Percentiles rank a stretch among this genome's conserved stretches.
These are phyloP conservation scores for Euphorbia peplus DNA, from an alignment of 345 rosid species.

Conservation along the genomic window DNA sequence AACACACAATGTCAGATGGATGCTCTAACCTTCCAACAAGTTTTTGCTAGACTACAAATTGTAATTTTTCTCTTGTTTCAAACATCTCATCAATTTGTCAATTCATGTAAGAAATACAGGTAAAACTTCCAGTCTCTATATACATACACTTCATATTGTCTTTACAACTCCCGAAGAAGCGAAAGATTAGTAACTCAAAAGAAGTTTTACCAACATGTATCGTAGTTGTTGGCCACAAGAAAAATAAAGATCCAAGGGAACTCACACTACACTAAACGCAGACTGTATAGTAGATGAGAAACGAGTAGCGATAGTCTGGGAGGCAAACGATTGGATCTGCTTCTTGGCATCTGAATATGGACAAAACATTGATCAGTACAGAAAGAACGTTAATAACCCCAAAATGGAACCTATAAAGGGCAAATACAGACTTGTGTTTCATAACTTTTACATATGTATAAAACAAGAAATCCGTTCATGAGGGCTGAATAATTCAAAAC, in stretches of 20 bases:
- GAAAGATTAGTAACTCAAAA: background rate
- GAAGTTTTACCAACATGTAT: background rate
- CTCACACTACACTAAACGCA: slow-evolving; percentile 16
- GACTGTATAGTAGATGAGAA: slow-evolving; percentile 22
- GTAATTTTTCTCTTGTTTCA: background rate
- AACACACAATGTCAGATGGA: background rate
- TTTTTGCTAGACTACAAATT: background rate
- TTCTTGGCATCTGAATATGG: slow-evolving; percentile 57
- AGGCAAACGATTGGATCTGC: slow-evolving; percentile 36
- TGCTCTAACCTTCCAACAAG: background rate
- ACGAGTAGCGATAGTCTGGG: slow-evolving; percentile 21
- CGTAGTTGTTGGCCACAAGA: background rate
- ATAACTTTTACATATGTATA: background rate
- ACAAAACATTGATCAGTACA: background rate
- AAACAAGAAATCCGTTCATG: background rate
- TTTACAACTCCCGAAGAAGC: background rate
- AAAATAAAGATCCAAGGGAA: slow-evolving; percentile 2
- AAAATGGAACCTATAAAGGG: background rate
- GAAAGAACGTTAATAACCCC: background rate
- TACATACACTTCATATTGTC: background rate
- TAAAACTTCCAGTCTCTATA: background rate
- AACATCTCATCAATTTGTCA: background rate
- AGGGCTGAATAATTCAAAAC: background rate
- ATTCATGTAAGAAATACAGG: background rate
- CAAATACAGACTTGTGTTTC: background rate